Conservation (phyloP, 176 grass and related monocot species). For the Stipa capillata region DNA sequence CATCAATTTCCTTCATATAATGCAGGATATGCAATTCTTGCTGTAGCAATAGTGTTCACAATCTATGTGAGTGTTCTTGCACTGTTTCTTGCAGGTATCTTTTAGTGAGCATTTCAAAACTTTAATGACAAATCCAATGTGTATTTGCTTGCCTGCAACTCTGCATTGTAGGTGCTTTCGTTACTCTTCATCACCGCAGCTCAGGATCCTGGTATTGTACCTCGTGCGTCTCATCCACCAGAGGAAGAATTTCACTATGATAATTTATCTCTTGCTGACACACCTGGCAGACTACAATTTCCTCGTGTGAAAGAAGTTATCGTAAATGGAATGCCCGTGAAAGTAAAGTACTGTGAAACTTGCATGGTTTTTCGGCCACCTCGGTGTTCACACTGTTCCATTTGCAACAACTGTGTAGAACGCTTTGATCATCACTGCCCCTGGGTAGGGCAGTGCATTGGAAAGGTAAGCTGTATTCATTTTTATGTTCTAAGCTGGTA, state of each 20-base stretch:
- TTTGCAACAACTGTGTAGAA: slow-evolving; percentile 78
- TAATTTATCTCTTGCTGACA: slow-evolving; percentile 28
- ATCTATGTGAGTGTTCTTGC: slow-evolving; percentile 51
- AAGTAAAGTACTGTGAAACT: slow-evolving; percentile 88
- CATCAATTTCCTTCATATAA: slow-evolving; percentile 63
- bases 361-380: slow-evolving; percentile 84
- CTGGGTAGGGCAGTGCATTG: slow-evolving; percentile 87
- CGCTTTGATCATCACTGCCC: slow-evolving; percentile 86
- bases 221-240: slow-evolving; percentile 67
- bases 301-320: slow-evolving; percentile 57
- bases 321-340: slow-evolving; percentile 65
- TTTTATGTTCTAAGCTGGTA: neutral
- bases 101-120: neutral
- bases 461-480: slow-evolving; percentile 38
- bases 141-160: neutral
- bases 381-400: slow-evolving; percentile 77
- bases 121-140: neutral
- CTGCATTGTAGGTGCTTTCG: slow-evolving; percentile 46
- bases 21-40: slow-evolving; percentile 68
- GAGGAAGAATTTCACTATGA: slow-evolving; percentile 60
- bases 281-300: slow-evolving; percentile 40
- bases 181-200: slow-evolving; percentile 55
- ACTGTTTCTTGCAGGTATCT: slow-evolving; percentile 2
- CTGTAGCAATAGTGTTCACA: slow-evolving; percentile 52
- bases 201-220: slow-evolving; percentile 69